Percentiles rank a stretch among this genome's conserved stretches.
Evolutionary conservation across 192 early-diverging fungal species (phyloP).

Genomic region (Umbelopsis sp.): DNA sequence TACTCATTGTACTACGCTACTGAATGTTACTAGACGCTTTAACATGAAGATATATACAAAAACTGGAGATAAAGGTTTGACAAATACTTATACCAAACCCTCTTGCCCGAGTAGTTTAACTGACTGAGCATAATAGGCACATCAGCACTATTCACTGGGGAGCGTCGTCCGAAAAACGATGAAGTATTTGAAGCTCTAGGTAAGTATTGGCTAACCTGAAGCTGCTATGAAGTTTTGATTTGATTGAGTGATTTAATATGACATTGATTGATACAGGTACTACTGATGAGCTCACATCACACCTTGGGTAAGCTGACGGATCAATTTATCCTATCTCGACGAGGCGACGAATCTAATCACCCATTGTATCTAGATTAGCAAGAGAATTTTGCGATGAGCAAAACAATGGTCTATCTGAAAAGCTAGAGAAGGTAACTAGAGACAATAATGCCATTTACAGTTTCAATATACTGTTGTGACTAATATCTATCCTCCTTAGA

Average conservation of each 20-base stretch:
- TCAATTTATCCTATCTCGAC: not conserved
- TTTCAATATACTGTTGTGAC: not conserved
- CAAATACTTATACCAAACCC: not conserved
- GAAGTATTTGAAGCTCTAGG: constrained; percentile 89
- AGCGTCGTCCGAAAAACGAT: constrained; percentile 87
- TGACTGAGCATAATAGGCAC: constrained; percentile 51
- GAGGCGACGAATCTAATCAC: not conserved
- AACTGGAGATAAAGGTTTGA: constrained; percentile 86
- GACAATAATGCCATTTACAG: not conserved
- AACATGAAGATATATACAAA: constrained; percentile 83
- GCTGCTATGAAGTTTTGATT: not conserved
- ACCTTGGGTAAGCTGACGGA: constrained; percentile 53
- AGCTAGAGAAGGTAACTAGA: constrained; percentile 53
- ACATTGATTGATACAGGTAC: constrained; percentile 46
- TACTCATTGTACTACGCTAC: not conserved
- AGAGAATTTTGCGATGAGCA: constrained; percentile 58
- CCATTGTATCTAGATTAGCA: constrained; percentile 42
- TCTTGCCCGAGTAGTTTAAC: not conserved
- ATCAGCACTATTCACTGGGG: constrained; percentile 87
- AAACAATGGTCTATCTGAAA: constrained; percentile 46
- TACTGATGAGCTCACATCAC: constrained; percentile 83
- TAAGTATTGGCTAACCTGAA: constrained; percentile 1
- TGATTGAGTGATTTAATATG: not conserved
- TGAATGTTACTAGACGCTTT: not conserved
- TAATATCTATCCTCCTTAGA: constrained; percentile 36